These are phyloP conservation scores for Lanmaoa rubissima DNA, from an alignment of 768 basidiomycete genomes.

Conservation along the genomic window DNA sequence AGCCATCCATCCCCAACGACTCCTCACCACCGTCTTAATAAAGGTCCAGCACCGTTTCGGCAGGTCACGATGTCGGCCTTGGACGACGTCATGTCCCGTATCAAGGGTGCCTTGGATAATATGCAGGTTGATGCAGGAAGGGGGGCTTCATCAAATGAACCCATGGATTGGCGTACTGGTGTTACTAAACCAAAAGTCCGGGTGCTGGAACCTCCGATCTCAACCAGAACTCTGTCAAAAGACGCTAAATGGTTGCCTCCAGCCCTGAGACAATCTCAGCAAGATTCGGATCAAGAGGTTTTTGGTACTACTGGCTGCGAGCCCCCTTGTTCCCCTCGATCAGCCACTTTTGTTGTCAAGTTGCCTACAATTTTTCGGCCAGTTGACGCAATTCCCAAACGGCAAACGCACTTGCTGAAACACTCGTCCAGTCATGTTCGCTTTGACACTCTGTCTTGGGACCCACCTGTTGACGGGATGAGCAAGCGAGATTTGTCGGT, in stretches of 20 bases:
- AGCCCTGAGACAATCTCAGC: constrained; percentile 39
- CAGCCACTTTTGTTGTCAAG: constrained; percentile 40
- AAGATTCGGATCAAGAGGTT: constrained; percentile 43
- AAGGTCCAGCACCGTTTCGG: constrained; percentile 34
- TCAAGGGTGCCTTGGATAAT: constrained; percentile 73
- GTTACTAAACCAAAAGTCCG: constrained; percentile 23
- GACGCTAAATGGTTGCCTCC: constrained; percentile 59
- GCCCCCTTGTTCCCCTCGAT: constrained; percentile 48
- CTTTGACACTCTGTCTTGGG: constrained; percentile 68
- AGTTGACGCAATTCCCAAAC: constrained; percentile 46
- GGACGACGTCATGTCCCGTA: constrained; percentile 81
- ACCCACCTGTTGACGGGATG: constrained; percentile 69
- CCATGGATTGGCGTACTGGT: constrained; percentile 21
- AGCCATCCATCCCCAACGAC: constrained; percentile 16
- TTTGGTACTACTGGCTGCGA: constrained; percentile 47
- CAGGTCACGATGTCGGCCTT: constrained; percentile 68
- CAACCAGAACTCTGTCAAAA: constrained; percentile 25
- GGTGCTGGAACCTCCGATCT: constrained; percentile 14
- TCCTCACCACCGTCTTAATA: constrained; percentile 24
- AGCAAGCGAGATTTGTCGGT: constrained; percentile 56
- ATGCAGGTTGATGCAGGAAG: constrained; percentile 53
- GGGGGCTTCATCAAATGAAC: constrained; percentile 14
- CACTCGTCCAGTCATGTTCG: constrained; percentile 40
- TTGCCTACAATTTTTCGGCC: constrained; percentile 46
- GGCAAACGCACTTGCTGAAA: constrained; percentile 46